Percentiles rank a stretch among this genome's conserved stretches.
Conservation (phyloP, 148 eudicot genomes). For the Hydrangea macrophylla region DNA sequence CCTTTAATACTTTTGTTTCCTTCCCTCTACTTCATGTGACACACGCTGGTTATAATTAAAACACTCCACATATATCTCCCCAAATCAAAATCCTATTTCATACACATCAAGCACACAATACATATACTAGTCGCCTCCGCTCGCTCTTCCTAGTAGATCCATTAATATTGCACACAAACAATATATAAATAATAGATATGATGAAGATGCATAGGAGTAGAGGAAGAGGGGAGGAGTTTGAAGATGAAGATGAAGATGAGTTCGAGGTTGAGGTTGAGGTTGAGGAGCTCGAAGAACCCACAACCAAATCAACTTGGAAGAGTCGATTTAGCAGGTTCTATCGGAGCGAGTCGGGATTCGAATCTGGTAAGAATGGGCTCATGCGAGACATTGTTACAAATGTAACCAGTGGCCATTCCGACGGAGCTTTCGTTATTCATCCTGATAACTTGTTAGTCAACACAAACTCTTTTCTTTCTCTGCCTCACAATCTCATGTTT, state of each 20-base stretch:
- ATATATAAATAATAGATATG: too few species aligned
- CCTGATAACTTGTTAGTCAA: conserved; percentile 18
- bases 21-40: too few species aligned
- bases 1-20: too few species aligned
- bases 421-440: conserved; percentile 8
- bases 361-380: not conserved
- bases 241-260: not conserved
- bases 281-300: not conserved
- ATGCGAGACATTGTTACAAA: not conserved
- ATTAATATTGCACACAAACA: too few species aligned
- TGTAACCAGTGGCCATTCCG: not conserved
- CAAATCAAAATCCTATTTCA: too few species aligned
- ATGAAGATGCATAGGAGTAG: conserved; percentile 1
- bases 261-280: not conserved
- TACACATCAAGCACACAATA: too few species aligned
- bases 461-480: too few species aligned
- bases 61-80: too few species aligned
- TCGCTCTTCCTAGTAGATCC: too few species aligned
- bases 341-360: not conserved
- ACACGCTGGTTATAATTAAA: too few species aligned
- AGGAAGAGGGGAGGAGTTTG: not conserved
- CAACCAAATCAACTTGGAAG: not conserved
- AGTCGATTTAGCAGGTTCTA: not conserved
- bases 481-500: not conserved
- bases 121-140: too few species aligned